Evolutionary conservation across 345 rosid genomes (phyloP), one percentile per base, ranked within the genome.

Genomic region (Aquilaria malaccensis): DNA sequence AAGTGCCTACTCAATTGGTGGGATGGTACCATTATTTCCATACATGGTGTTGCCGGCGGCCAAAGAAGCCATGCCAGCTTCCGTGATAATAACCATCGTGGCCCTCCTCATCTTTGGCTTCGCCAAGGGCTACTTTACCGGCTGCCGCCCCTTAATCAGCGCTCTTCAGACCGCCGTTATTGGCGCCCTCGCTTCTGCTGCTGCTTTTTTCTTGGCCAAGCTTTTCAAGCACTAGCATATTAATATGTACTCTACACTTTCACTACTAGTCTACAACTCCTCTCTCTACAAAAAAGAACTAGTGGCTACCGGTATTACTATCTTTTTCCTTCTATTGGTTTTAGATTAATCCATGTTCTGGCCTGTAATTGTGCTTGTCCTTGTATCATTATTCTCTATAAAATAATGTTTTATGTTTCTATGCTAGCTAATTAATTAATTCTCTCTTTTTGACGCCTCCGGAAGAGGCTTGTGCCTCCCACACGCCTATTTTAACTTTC

Each of bases 191-290:
- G 98, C 98, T 2, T 85, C 96, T 0, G 91, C 97, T 0, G 96
- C 91, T 11, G 97, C 98, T 13, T 92, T 82, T 52, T 86, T 88
- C 67, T 62, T 92, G 74, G 98, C 98, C 50, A 92, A 85, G 77
- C 74, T 71, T 13, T 22, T 22, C 22, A 22, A 22, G 22, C 22
- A 22, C 22, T 22, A 22, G 0, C 22, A 22, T 22, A 22, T 22
- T 22, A 22, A 22, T 22, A 22, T 22, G 22, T 22, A 22, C 22
- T 22, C 22, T 22, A 22, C 22, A 22, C 22, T 22, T 22, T 22
- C 22, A 22, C 22, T 22, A 22, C 22, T 22, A 22, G 1, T 22
- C 22, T 22, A 22, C 22, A 22, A 22, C 22, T 22, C 1, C 0
- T 22, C 22, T 22, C 22, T 22, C 22, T 22, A 22, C 22, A 22